Evolutionary conservation across 805 yeast species (phyloP).

Genomic region (Wickerhamiella siamensis): DNA sequence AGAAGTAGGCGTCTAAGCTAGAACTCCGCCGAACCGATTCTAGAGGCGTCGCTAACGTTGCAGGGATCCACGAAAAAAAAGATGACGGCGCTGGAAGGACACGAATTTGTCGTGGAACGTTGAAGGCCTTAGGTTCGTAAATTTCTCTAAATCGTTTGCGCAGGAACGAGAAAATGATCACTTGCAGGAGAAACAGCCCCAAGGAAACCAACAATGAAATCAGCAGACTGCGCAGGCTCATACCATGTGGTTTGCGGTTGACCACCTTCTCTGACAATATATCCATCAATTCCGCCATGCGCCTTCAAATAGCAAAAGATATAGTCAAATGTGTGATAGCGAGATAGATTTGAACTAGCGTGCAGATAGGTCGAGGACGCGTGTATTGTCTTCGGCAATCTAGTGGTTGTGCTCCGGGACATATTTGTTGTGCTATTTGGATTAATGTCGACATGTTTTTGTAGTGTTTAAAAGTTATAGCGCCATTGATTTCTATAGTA

Average conservation of each 20-base stretch:
- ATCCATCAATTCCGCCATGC: constrained; percentile 13
- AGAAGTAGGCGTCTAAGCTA: constrained; percentile 67
- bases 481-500: no score
- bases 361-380: no score
- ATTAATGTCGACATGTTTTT: no score
- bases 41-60: constrained; percentile 29
- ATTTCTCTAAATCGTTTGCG: constrained; percentile 26
- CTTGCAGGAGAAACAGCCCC: constrained; percentile 40
- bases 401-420: no score
- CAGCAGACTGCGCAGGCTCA: constrained; percentile 13
- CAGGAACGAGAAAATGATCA: constrained; percentile 26
- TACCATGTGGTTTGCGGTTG: constrained; percentile 9
- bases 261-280: constrained; percentile 11
- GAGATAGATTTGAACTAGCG: no score
- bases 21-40: constrained; percentile 30
- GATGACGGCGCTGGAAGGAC: constrained; percentile 24
- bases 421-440: no score
- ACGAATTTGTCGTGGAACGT: constrained; percentile 30
- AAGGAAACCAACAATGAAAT: constrained; percentile 29
- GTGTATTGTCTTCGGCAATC: no score
- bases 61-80: constrained; percentile 43
- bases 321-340: no score
- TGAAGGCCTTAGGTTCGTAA: constrained; percentile 42
- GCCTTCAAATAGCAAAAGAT: background rate
- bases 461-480: no score